Percentiles rank a stretch among this genome's conserved stretches.
phyloP scores from a whole-genome alignment of 345 rosid species.

The Carallia brachiata region DNA sequence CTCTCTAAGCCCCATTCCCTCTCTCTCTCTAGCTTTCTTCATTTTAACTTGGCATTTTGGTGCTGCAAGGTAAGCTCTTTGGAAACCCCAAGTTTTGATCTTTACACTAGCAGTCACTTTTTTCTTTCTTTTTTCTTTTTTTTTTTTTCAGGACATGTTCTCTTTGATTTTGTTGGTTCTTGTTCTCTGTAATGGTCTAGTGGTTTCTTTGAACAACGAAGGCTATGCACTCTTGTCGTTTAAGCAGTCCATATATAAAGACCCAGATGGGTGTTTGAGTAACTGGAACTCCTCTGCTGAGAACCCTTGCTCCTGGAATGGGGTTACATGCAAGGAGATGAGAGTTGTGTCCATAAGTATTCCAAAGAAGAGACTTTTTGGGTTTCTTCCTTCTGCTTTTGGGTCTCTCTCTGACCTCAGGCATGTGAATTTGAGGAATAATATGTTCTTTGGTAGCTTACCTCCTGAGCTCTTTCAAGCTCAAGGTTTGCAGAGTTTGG shows the following conservation, averaged over 20 bases:
- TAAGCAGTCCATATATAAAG: conserved; percentile 58
- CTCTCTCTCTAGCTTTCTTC: not conserved
- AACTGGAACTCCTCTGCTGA: conserved; percentile 82
- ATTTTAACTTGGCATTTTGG: not conserved
- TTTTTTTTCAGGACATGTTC: conserved; percentile 11
- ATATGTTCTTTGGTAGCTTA: conserved; percentile 61
- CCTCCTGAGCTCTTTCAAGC: conserved; percentile 68
- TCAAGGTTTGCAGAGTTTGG: conserved; percentile 85
- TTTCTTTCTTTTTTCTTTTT: not conserved
- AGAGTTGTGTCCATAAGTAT: conserved; percentile 78
- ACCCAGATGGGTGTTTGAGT: conserved; percentile 73
- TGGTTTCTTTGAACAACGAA: conserved; percentile 41
- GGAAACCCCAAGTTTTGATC: not conserved
- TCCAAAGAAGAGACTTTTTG: conserved; percentile 77
- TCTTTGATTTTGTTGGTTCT: conserved; percentile 19
- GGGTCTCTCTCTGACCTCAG: conserved; percentile 82
- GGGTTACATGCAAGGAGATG: conserved; percentile 76
- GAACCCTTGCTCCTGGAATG: conserved; percentile 87
- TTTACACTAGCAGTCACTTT: not conserved
- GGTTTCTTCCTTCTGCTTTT: conserved; percentile 71
- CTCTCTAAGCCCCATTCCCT: not conserved
- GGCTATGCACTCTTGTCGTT: conserved; percentile 75
- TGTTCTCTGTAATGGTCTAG: conserved; percentile 14
- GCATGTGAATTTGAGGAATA: conserved; percentile 81
- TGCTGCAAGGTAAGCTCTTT: conserved; percentile 23